Percentiles rank a stretch among this genome's conserved stretches.
Conservation (phyloP, 2,329 filamentous ascomycete genomes). For the Neofusicoccum cordaticola region DNA sequence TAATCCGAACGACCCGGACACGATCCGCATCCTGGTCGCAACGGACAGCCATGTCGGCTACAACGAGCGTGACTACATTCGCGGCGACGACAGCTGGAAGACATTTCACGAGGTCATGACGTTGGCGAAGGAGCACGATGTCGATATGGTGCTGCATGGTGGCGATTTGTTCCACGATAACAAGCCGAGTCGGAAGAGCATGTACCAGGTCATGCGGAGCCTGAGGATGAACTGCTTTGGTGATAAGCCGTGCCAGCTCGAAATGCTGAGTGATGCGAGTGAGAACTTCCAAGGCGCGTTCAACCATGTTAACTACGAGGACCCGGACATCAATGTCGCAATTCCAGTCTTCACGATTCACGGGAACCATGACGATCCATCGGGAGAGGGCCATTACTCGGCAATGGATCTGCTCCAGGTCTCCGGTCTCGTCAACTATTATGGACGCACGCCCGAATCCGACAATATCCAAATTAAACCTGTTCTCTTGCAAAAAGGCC, state of each 20-base stretch:
- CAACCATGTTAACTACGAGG: conserved; percentile 95
- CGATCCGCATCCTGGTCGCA: conserved; percentile 88
- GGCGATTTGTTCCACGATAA: conserved; percentile 98
- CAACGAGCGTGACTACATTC: conserved; percentile 85
- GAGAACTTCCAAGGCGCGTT: conserved; percentile 89
- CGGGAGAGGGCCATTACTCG: conserved; percentile 90
- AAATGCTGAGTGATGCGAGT: conserved; percentile 89
- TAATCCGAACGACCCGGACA: conserved; percentile 57
- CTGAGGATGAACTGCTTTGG: conserved; percentile 91
- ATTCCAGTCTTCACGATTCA: conserved; percentile 98
- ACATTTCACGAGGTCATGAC: conserved; percentile 95
- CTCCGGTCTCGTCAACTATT: conserved; percentile 92
- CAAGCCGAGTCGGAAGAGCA: conserved; percentile 89
- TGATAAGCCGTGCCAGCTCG: conserved; percentile 90
- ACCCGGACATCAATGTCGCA: conserved; percentile 92
- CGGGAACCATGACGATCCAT: conserved; percentile 96
- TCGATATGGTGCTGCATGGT: conserved; percentile 94
- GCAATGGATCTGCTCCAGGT: conserved; percentile 89
- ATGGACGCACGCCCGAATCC: conserved; percentile 83
- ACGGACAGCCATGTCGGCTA: conserved; percentile 99
- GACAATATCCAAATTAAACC: conserved; percentile 94
- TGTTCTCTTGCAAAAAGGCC: conserved; percentile 86
- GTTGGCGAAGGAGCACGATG: conserved; percentile 79
- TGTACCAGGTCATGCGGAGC: conserved; percentile 97
- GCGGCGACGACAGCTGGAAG: conserved; percentile 96